phyloP scores from a whole-genome alignment of 129 eudicot species.

The Arctium minus region DNA sequence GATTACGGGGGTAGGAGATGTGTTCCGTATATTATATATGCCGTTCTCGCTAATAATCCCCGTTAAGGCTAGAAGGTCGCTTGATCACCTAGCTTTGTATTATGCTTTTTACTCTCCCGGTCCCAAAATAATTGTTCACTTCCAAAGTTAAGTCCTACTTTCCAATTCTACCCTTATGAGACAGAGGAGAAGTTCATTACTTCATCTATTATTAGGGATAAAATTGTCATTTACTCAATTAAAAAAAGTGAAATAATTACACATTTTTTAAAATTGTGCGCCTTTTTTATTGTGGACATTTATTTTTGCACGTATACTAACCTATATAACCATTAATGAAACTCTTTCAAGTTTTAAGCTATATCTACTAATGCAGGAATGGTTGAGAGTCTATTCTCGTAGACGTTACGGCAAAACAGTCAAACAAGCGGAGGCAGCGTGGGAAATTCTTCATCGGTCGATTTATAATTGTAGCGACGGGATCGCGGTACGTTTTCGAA shows the following conservation, averaged over 20 bases:
- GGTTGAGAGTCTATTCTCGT: slow-evolving; percentile 73
- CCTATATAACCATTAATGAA: background rate
- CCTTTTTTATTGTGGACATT: background rate
- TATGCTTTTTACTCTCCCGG: no score
- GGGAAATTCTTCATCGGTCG: slow-evolving; percentile 80
- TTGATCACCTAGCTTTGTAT: no score
- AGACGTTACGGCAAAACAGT: slow-evolving; percentile 86
- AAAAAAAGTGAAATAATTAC: background rate
- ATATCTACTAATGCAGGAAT: slow-evolving; percentile 52
- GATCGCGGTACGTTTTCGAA: slow-evolving; percentile 64
- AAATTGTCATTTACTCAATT: background rate
- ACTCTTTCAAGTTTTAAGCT: background rate
- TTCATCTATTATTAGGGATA: background rate
- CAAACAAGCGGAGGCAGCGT: slow-evolving; percentile 64
- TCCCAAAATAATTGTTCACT: no score
- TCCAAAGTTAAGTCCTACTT: no score
- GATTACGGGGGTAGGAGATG: no score
- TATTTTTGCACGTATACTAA: background rate
- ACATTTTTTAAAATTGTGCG: background rate
- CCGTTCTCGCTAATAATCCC: no score
- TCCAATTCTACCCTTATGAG: background rate
- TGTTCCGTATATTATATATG: no score
- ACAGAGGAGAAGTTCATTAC: background rate
- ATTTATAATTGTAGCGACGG: slow-evolving; percentile 87
- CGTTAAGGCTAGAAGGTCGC: no score